Conservation (phyloP, 2,329 filamentous ascomycete genomes). For the Penicillium glabrum region DNA sequence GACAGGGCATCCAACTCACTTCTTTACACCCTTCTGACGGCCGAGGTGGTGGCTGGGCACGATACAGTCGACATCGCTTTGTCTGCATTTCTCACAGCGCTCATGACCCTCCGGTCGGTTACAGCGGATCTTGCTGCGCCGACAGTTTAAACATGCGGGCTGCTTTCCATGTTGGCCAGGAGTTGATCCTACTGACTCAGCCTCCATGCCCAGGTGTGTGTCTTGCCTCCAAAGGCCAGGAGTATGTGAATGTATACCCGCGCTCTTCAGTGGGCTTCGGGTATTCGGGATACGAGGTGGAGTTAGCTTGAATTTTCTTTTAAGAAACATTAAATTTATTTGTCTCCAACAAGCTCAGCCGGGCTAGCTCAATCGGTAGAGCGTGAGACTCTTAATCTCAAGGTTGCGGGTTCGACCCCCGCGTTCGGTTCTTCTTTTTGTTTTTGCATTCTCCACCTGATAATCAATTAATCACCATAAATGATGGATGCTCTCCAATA, state of each 20-base stretch:
- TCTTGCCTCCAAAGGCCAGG: neutral
- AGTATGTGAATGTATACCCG: neutral
- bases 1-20: slow-evolving; percentile 50
- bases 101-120: slow-evolving; percentile 54
- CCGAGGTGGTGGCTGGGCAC: slow-evolving; percentile 73
- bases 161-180: slow-evolving; percentile 27
- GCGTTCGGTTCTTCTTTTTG: slow-evolving; percentile 37
- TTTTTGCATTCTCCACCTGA: neutral
- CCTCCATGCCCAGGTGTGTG: slow-evolving; percentile 13
- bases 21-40: slow-evolving; percentile 74
- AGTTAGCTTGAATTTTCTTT: neutral
- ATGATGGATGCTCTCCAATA: too few relatives aligned
- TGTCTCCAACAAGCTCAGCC: slow-evolving; percentile 26
- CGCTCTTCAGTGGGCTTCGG: neutral
- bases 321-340: neutral
- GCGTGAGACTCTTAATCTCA: slow-evolving; percentile 52
- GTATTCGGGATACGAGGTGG: neutral
- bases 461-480: too few relatives aligned
- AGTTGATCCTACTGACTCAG: neutral
- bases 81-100: slow-evolving; percentile 62
- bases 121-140: slow-evolving; percentile 68
- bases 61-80: slow-evolving; percentile 61
- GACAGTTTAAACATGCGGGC: slow-evolving; percentile 63
- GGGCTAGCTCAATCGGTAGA: slow-evolving; percentile 55
- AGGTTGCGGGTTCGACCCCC: slow-evolving; percentile 46